Percentiles rank a stretch among this genome's conserved stretches.
phyloP scores from a whole-genome alignment of 2,329 filamentous ascomycete genomes.

The Hortaea werneckii region DNA sequence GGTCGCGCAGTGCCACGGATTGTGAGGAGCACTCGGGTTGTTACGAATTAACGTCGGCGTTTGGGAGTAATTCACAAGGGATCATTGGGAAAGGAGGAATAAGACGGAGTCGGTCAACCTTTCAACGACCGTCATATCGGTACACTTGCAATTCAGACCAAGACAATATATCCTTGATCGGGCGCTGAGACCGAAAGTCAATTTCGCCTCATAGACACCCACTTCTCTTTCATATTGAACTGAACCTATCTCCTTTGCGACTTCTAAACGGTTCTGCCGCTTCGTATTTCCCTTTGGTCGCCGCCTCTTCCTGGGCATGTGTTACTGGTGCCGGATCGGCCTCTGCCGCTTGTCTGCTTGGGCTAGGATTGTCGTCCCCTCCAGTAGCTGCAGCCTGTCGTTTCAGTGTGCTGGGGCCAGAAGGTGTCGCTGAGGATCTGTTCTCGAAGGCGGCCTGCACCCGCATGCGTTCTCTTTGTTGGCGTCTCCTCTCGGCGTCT shows the following conservation, averaged over 20 bases:
- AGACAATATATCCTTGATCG: too few relatives aligned
- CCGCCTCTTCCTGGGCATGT: conserved; percentile 59
- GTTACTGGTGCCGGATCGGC: conserved; percentile 73
- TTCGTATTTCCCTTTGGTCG: conserved; percentile 87
- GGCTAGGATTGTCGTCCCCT: conserved; percentile 19
- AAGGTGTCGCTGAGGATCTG: conserved; percentile 4
- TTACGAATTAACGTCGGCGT: too few relatives aligned
- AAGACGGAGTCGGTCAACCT: too few relatives aligned
- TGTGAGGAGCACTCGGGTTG: too few relatives aligned
- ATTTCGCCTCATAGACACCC: too few relatives aligned
- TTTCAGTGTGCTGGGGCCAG: conserved; percentile 4
- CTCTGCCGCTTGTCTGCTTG: conserved; percentile 9
- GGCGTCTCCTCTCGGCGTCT: conserved; percentile 53
- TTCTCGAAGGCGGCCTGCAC: conserved; percentile 13
- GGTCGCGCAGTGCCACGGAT: too few relatives aligned
- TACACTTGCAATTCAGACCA: too few relatives aligned
- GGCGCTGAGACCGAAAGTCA: too few relatives aligned
- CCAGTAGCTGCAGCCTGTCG: conserved; percentile 27
- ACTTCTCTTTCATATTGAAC: conserved; percentile 14
- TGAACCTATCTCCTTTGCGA: conserved; percentile 77
- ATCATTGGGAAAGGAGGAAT: too few relatives aligned
- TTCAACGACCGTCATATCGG: too few relatives aligned
- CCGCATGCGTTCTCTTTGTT: conserved; percentile 15
- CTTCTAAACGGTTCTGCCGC: conserved; percentile 63
- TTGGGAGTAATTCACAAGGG: too few relatives aligned